These are phyloP conservation scores for Auriscalpium microsporum DNA, from an alignment of 768 basidiomycete genomes.

Conservation along the genomic window DNA sequence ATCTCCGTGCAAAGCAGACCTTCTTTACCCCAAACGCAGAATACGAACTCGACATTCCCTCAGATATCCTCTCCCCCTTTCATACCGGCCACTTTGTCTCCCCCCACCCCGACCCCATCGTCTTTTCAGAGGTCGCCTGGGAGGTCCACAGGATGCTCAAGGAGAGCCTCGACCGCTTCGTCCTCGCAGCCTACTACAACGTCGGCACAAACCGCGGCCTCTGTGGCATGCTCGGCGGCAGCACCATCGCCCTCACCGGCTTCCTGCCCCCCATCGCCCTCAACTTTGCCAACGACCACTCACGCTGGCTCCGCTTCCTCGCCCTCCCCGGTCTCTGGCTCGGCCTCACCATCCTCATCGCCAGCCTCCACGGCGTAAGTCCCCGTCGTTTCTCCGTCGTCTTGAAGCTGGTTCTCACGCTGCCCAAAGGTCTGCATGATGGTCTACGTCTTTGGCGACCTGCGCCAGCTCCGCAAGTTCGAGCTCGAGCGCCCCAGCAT, in stretches of 20 bases:
- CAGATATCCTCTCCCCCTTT: constrained; percentile 47
- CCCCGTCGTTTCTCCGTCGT: too few relatives aligned
- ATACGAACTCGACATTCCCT: constrained; percentile 66
- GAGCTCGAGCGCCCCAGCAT: constrained; percentile 66
- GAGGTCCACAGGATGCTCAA: constrained; percentile 53
- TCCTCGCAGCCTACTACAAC: constrained; percentile 57
- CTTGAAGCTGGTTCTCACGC: too few relatives aligned
- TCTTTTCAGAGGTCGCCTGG: constrained; percentile 51
- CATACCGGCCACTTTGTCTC: constrained; percentile 37
- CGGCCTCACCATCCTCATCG: constrained; percentile 52
- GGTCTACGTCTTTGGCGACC: constrained; percentile 72
- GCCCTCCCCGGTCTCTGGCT: constrained; percentile 66
- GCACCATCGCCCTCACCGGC: constrained; percentile 38
- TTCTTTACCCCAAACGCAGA: constrained; percentile 66
- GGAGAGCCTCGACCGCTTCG: constrained; percentile 57
- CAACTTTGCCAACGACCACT: constrained; percentile 37
- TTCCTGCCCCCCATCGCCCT: constrained; percentile 27
- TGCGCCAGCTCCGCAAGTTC: constrained; percentile 69
- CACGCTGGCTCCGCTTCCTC: constrained; percentile 49
- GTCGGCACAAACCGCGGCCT: constrained; percentile 63
- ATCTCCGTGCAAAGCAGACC: constrained; percentile 70
- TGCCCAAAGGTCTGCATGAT: constrained; percentile 48
- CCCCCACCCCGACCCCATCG: constrained; percentile 54
- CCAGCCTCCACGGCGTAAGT: constrained; percentile 56
- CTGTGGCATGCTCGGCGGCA: constrained; percentile 62